Evolutionary conservation across 257 asterid genomes (phyloP).

Genomic region (Agastache rugosa): DNA sequence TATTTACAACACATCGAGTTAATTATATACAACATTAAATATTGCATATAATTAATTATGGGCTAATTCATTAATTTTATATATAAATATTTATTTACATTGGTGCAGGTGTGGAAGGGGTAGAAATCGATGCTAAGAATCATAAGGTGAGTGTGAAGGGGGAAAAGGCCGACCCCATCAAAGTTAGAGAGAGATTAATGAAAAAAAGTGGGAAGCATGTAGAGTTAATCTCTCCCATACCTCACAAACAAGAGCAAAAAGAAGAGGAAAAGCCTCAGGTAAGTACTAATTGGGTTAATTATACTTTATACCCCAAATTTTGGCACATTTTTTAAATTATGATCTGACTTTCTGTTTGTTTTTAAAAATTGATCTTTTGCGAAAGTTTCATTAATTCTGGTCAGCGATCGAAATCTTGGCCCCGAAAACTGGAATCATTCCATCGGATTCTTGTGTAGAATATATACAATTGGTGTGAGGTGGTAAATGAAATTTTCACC

Average conservation of each 20-base stretch:
- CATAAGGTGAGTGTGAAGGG: slow-evolving; percentile 65
- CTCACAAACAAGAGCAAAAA: slow-evolving; percentile 39
- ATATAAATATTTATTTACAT: background rate
- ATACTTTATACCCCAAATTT: no score
- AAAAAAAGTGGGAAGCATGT: slow-evolving; percentile 69
- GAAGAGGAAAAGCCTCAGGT: slow-evolving; percentile 51
- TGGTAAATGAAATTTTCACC: no score
- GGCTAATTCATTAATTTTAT: background rate
- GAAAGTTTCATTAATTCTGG: no score
- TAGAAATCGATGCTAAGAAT: slow-evolving; percentile 60
- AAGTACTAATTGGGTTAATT: background rate
- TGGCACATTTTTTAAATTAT: no score
- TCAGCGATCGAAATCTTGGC: no score
- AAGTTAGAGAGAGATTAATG: slow-evolving; percentile 60
- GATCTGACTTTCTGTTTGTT: no score
- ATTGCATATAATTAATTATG: background rate
- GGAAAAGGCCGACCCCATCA: slow-evolving; percentile 57
- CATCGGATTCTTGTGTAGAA: no score
- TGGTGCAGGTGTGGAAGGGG: slow-evolving; percentile 60
- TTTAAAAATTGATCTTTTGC: no score
- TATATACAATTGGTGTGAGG: no score
- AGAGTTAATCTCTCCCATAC: slow-evolving; percentile 63
- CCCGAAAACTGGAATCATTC: no score
- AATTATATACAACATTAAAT: background rate
- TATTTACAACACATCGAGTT: background rate